phyloP scores from a whole-genome alignment of 495 filamentous ascomycete species.

The Penicillium verhagenii region DNA sequence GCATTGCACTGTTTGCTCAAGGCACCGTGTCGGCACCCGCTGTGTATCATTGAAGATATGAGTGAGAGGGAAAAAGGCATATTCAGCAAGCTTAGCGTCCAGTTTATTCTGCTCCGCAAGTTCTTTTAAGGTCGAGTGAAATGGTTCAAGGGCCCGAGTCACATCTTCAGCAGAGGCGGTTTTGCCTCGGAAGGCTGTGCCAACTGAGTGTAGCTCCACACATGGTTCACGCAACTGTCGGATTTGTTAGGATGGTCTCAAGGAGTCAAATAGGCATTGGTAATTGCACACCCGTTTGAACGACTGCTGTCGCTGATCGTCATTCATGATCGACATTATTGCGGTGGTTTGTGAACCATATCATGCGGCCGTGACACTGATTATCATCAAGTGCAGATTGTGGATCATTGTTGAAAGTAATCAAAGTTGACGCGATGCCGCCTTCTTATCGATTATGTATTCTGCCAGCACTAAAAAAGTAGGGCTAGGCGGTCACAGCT shows the following conservation, averaged over 20 bases:
- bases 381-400: neutral
- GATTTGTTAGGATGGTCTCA: constrained; percentile 12
- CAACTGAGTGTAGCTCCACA: constrained; percentile 71
- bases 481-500: too few relatives aligned
- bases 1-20: constrained; percentile 74
- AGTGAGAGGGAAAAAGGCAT: constrained; percentile 89
- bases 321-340: constrained; percentile 23
- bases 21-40: constrained; percentile 63
- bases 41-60: constrained; percentile 79
- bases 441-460: neutral
- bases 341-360: neutral
- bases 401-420: neutral
- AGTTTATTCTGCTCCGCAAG: constrained; percentile 55
- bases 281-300: constrained; percentile 37
- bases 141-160: constrained; percentile 48
- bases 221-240: constrained; percentile 71
- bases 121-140: constrained; percentile 52
- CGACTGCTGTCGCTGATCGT: constrained; percentile 37
- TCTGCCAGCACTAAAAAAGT: neutral
- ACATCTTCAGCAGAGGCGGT: constrained; percentile 55
- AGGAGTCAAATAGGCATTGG: neutral
- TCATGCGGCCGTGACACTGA: neutral
- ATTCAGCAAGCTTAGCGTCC: constrained; percentile 85
- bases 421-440: constrained; percentile 1
- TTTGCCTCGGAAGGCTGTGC: constrained; percentile 58